A percentile compares a stretch with the other conserved stretches of the same genome.
phyloP scores from a whole-genome alignment of 768 basidiomycete species.

The Hydnomerulius pinastri region DNA sequence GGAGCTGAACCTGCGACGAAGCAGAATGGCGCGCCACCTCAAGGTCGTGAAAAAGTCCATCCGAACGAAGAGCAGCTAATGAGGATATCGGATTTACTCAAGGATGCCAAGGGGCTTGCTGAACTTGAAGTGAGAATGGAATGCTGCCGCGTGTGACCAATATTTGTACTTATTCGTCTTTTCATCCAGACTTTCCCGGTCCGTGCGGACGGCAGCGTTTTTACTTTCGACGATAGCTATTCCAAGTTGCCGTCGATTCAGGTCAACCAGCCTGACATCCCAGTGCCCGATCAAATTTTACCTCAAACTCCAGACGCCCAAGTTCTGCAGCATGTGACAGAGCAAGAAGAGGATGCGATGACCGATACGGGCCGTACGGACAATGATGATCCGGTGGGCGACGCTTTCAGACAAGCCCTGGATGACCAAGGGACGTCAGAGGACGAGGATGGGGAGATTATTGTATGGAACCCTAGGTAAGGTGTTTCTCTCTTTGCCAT shows the following conservation, averaged over 20 bases:
- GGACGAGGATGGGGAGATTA: conserved; percentile 64
- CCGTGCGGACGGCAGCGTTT: conserved; percentile 21
- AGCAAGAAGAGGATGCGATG: conserved; percentile 59
- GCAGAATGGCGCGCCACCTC: conserved; percentile 23
- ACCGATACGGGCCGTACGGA: conserved; percentile 75
- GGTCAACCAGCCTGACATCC: neutral
- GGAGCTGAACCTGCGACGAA: conserved; percentile 25
- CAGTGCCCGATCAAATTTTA: conserved; percentile 17
- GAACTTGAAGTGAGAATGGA: conserved; percentile 53
- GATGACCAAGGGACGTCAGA: conserved; percentile 33
- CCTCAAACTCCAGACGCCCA: conserved; percentile 5
- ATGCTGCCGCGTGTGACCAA: conserved; percentile 1
- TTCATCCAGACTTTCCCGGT: conserved; percentile 27
- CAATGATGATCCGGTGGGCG: conserved; percentile 73
- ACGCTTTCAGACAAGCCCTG: conserved; percentile 58
- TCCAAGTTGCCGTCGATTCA: conserved; percentile 9
- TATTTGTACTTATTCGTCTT: conserved; percentile 15
- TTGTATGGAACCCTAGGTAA: conserved; percentile 75
- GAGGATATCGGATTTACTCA: conserved; percentile 84
- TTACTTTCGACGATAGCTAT: conserved; percentile 14
- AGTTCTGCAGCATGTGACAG: conserved; percentile 8
- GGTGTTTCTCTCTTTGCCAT: conserved; percentile 8
- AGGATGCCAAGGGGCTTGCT: conserved; percentile 65
- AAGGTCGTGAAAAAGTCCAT: conserved; percentile 55
- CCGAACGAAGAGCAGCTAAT: conserved; percentile 97